Conservation (phyloP, 2,329 filamentous ascomycete species). For the Beauveria sp. region DNA sequence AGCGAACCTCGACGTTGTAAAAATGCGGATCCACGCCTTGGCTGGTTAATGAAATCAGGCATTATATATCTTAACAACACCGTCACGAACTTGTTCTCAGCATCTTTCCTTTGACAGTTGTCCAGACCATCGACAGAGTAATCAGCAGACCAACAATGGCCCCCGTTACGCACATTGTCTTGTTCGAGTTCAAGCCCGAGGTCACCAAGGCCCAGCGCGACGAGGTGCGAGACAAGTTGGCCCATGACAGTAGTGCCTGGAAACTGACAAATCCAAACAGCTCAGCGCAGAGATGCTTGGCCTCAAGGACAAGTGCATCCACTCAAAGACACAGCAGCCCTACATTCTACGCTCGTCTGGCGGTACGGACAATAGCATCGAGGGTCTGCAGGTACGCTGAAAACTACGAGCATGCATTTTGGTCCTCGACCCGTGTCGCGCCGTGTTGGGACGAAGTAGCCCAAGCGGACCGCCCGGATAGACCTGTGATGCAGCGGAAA, state of each 20-base stretch:
- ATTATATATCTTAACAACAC: too few relatives aligned
- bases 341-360: constrained; percentile 54
- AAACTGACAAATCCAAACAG: constrained; percentile 14
- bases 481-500: neutral
- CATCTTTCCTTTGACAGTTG: neutral
- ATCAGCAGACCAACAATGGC: constrained; percentile 37
- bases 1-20: too few relatives aligned
- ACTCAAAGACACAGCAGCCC: constrained; percentile 48
- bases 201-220: constrained; percentile 40
- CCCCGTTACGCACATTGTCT: constrained; percentile 53
- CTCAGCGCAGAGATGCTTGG: constrained; percentile 30
- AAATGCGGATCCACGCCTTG: too few relatives aligned
- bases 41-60: too few relatives aligned
- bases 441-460: neutral
- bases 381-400: constrained; percentile 46
- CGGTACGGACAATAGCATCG: constrained; percentile 53
- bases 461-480: neutral
- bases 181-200: constrained; percentile 55
- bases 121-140: neutral
- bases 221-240: constrained; percentile 36
- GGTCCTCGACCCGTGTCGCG: too few relatives aligned
- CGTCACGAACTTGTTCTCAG: neutral
- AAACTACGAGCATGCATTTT: neutral
- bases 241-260: neutral
- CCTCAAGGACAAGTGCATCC: constrained; percentile 52